These are phyloP conservation scores for Vitis labrusca DNA, from an alignment of 164 flowering plant genomes.

Conservation along the genomic window DNA sequence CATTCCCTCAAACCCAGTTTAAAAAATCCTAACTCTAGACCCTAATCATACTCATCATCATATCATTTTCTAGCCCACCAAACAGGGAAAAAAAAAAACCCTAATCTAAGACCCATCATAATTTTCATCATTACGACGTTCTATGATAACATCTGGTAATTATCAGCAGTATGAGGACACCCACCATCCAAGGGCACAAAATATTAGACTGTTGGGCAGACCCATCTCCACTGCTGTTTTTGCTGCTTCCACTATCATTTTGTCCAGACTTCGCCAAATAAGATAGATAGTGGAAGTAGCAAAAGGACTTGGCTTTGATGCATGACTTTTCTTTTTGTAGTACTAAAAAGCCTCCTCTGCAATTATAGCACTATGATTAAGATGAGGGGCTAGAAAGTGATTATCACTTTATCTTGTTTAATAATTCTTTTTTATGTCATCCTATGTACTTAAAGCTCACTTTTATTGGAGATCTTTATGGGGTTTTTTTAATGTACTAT, in stretches of 20 bases:
- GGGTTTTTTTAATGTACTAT: slow-evolving; percentile 1
- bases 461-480: slow-evolving; percentile 34
- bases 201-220: neutral
- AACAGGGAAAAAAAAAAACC: slow-evolving; percentile 5
- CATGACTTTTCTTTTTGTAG: neutral
- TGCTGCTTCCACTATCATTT: slow-evolving; percentile 18
- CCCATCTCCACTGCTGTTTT: slow-evolving; percentile 7
- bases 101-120: slow-evolving; percentile 10
- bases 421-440: slow-evolving; percentile 7
- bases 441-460: slow-evolving; percentile 26
- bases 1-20: neutral
- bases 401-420: slow-evolving; percentile 28
- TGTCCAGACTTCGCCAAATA: neutral
- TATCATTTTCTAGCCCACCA: slow-evolving; percentile 7
- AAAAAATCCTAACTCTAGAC: slow-evolving; percentile 2
- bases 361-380: slow-evolving; percentile 75
- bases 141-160: slow-evolving; percentile 11
- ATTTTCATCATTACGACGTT: slow-evolving; percentile 20
- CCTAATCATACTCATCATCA: slow-evolving; percentile 20
- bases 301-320: slow-evolving; percentile 1
- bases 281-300: slow-evolving; percentile 2
- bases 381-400: slow-evolving; percentile 38
- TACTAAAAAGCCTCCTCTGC: slow-evolving; percentile 27
- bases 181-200: slow-evolving; percentile 12
- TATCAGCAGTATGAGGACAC: slow-evolving; percentile 21